Base-by-base conservation (phyloP, 768 basidiomycete genomes). In the Solioccasus polychromus region DNA sequence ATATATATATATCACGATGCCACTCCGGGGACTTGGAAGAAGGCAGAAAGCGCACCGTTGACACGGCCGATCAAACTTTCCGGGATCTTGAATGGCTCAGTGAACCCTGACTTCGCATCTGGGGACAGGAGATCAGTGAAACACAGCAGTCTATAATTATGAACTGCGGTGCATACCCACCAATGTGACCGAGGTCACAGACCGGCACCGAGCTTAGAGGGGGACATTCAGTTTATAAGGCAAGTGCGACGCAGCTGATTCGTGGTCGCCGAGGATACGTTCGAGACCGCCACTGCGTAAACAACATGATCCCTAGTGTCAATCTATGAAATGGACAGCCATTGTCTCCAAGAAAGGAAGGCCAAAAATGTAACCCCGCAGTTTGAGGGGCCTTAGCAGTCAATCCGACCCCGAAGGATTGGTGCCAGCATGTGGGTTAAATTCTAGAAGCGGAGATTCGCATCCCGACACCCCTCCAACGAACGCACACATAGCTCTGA, bases 121-220 rank as follows among this genome's bases (percentile, higher is more conserved):
- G 11, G 23, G 42, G 14, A 17, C 35, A 22, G 50, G 32, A 30
- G 48, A 57, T 60, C 48, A 36, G 36, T 50, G 35, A 51, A 46
- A 47, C 48, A 41, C 50, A 56, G 45, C 39, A 32, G 44, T 38
- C 43, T 34, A 26, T 44, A 28, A 34, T 48, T 39, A 44, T 49
- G 10, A 30, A 48, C 34, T 54, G 61, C 52, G 48, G 52, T 31
- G 31, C 52, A 40, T 44, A 42, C 44, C 37, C 38, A 39, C 37
- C 26, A 40, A 39, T 39, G 37, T 28, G 24, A 34, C 59, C 45
- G 42, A 40, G 47, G 30, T 45, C 40, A 54, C 36, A 45, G 28
- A 42, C 36, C 60, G 60, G 60, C 36, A 63, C 60, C 60, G 61
- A 62, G 51, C 58, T 51, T n/a, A n/a, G n/a, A 42, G 47, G 41